Percentiles rank a stretch among this genome's conserved stretches.
phyloP scores from a whole-genome alignment of 805 yeast genomes.

The Starmerella potacharoeniae region DNA sequence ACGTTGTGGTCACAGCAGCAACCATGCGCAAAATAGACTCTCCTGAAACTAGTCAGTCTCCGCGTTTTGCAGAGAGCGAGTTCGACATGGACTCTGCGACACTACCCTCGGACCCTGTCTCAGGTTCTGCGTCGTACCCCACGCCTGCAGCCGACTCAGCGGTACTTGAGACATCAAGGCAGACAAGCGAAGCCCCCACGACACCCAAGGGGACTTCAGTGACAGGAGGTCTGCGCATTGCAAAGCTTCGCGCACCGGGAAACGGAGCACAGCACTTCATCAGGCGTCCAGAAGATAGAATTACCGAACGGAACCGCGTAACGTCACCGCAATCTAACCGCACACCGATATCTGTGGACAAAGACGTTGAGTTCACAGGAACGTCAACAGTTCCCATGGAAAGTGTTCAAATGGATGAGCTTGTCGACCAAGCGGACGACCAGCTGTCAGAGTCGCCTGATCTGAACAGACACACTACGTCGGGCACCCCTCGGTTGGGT shows the following conservation, averaged over 20 bases:
- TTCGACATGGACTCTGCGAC: background rate
- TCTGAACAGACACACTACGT: too few relatives aligned
- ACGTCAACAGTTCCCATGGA: too few relatives aligned
- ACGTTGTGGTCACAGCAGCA: slow-evolving; percentile 1
- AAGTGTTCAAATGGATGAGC: too few relatives aligned
- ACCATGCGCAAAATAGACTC: background rate
- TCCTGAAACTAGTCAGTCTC: background rate
- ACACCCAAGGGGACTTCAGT: background rate
- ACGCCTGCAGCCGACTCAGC: background rate
- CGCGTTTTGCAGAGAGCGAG: background rate
- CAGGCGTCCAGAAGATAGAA: background rate
- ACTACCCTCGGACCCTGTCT: background rate
- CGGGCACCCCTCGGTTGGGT: background rate
- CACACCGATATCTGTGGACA: too few relatives aligned
- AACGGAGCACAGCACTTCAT: background rate
- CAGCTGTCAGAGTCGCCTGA: too few relatives aligned
- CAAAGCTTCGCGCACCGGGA: background rate
- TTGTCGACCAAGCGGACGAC: too few relatives aligned
- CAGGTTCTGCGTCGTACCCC: background rate
- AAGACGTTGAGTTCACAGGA: too few relatives aligned
- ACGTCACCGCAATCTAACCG: too few relatives aligned
- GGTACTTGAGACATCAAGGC: background rate
- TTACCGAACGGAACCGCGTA: too few relatives aligned
- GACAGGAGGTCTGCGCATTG: background rate
- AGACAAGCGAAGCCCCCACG: background rate